phyloP scores from a whole-genome alignment of 108 stramenopile species.

The Conticribra guillardii region DNA sequence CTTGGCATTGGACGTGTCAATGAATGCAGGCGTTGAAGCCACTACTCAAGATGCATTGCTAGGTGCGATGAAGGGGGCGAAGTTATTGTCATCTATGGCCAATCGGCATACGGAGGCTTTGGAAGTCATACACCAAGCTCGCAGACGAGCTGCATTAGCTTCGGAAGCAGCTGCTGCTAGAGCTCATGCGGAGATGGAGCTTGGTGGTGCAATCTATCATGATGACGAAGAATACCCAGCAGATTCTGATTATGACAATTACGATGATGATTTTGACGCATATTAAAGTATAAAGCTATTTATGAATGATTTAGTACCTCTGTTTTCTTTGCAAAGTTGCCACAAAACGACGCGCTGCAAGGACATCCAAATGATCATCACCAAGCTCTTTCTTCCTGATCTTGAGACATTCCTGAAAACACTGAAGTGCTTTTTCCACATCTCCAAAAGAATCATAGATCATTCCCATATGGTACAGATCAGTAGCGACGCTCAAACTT shows the following conservation, averaged over 20 bases:
- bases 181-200: not conserved
- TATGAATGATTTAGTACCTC: not conserved
- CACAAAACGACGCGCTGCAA: slow-evolving; percentile 44
- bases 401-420: slow-evolving; percentile 51
- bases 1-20: slow-evolving; percentile 58
- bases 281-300: not conserved
- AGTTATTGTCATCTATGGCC: slow-evolving; percentile 59
- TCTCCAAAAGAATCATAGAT: slow-evolving; percentile 51
- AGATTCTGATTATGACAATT: slow-evolving; percentile 16
- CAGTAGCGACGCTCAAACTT: slow-evolving; percentile 39
- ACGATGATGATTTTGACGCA: slow-evolving; percentile 1
- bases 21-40: slow-evolving; percentile 73
- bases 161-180: slow-evolving; percentile 31
- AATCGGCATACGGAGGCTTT: slow-evolving; percentile 62
- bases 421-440: slow-evolving; percentile 34
- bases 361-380: slow-evolving; percentile 44
- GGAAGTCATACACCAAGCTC: slow-evolving; percentile 58
- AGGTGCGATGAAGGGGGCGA: slow-evolving; percentile 35
- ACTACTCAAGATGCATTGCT: slow-evolving; percentile 59
- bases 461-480: slow-evolving; percentile 42
- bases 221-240: slow-evolving; percentile 25
- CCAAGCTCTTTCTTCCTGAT: slow-evolving; percentile 34
- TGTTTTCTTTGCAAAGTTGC: slow-evolving; percentile 17
- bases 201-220: slow-evolving; percentile 13
- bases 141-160: slow-evolving; percentile 57